A percentile compares a stretch with the other conserved stretches of the same genome.
Evolutionary conservation across 345 rosid species (phyloP).

Genomic region (Dimocarpus longan): DNA sequence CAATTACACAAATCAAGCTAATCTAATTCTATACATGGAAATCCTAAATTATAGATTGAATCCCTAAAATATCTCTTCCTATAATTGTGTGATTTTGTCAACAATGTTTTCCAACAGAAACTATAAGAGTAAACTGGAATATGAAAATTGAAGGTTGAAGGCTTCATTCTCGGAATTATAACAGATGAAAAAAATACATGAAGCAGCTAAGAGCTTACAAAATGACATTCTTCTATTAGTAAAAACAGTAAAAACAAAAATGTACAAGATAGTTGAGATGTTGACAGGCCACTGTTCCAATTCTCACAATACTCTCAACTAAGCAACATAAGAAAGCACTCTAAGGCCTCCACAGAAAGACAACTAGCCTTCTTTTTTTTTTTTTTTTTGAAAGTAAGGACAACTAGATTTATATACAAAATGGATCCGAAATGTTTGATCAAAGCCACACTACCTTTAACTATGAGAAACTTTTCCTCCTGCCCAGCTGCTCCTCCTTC

Average conservation of each 20-base stretch:
- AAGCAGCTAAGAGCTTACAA: conserved; percentile 12
- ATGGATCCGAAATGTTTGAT: background rate
- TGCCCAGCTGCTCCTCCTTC: background rate
- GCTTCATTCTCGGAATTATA: conserved; percentile 11
- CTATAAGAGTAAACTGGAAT: background rate
- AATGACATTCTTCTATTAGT: background rate
- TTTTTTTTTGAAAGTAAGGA: too few species aligned
- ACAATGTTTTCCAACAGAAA: too few species aligned
- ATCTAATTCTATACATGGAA: too few species aligned
- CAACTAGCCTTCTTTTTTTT: background rate
- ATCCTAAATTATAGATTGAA: too few species aligned
- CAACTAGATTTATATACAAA: background rate
- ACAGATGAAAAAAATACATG: background rate
- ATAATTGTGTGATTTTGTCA: too few species aligned
- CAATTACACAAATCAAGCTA: too few species aligned
- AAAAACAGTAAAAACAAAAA: background rate
- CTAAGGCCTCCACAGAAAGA: background rate
- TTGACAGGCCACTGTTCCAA: background rate
- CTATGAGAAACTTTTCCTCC: background rate
- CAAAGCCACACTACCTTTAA: background rate
- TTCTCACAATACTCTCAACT: background rate
- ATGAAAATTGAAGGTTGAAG: conserved; percentile 1
- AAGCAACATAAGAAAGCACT: background rate
- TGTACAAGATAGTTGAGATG: background rate
- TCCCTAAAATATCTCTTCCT: too few species aligned